Evolutionary conservation across 2,329 filamentous ascomycete genomes (phyloP).

Genomic region (Aspergillus puulaauensis): DNA sequence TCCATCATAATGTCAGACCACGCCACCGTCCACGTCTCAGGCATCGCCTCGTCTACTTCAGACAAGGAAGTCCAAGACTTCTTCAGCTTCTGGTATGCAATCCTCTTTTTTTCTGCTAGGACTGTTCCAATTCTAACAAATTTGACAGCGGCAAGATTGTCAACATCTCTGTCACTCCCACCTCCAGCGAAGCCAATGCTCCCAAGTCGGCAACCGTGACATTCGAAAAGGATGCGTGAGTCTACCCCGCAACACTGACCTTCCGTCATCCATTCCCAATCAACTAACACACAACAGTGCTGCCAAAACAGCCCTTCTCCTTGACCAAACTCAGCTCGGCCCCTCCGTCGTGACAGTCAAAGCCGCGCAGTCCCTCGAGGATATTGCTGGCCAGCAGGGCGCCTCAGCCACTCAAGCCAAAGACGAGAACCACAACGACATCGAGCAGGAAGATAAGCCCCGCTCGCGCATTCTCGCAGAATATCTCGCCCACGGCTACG

Average conservation of each 20-base stretch:
- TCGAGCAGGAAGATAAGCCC: slow-evolving; percentile 96
- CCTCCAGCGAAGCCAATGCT: slow-evolving; percentile 54
- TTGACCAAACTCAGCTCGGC: slow-evolving; percentile 95
- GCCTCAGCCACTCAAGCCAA: slow-evolving; percentile 54
- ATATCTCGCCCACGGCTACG: slow-evolving; percentile 94
- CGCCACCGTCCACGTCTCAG: slow-evolving; percentile 80
- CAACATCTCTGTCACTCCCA: slow-evolving; percentile 71
- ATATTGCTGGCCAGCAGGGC: slow-evolving; percentile 60
- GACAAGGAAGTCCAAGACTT: slow-evolving; percentile 95
- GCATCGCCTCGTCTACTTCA: slow-evolving; percentile 77
- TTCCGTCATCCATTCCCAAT: slow-evolving; percentile 4
- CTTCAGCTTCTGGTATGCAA: slow-evolving; percentile 85
- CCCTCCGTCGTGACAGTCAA: slow-evolving; percentile 73
- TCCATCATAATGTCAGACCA: slow-evolving; percentile 53
- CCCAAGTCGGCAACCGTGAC: slow-evolving; percentile 85
- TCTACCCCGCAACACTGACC: slow-evolving; percentile 25
- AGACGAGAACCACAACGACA: slow-evolving; percentile 61
- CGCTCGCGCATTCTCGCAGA: slow-evolving; percentile 90
- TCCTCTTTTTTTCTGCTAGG: not conserved
- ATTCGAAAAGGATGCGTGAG: slow-evolving; percentile 87
- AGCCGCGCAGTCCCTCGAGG: slow-evolving; percentile 66
- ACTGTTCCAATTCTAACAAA: not conserved
- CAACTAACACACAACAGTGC: slow-evolving; percentile 48
- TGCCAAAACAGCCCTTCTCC: slow-evolving; percentile 91
- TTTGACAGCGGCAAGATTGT: slow-evolving; percentile 80